These are phyloP conservation scores for Ustilago hordei DNA, from an alignment of 1,284 basidiomycete species.

Conservation along the genomic window DNA sequence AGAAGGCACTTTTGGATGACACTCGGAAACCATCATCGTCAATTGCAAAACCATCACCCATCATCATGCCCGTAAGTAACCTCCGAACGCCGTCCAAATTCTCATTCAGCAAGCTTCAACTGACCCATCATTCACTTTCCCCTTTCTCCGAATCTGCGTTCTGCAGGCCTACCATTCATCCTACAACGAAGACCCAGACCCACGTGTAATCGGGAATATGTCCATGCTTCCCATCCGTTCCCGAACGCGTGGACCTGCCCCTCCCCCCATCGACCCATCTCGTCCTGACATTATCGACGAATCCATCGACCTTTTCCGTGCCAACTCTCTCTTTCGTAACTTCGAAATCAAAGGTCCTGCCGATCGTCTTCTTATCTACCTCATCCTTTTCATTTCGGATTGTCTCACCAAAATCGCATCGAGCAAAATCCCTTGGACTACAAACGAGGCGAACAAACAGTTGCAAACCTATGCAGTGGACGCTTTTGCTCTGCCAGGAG, in stretches of 20 bases:
- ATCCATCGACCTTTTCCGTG: conserved; percentile 94
- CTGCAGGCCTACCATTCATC: conserved; percentile 84
- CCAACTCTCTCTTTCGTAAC: conserved; percentile 99
- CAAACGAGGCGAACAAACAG: conserved; percentile 85
- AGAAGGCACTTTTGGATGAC: not conserved
- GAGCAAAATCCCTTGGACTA: conserved; percentile 59
- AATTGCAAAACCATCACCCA: not conserved
- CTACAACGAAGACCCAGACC: conserved; percentile 87
- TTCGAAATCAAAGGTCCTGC: conserved; percentile 99
- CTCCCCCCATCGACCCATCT: conserved; percentile 79
- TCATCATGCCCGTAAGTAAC: conserved; percentile 18
- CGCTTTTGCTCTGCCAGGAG: conserved; percentile 91
- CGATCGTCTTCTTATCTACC: conserved; percentile 93
- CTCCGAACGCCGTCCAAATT: too few species aligned
- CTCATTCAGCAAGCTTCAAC: too few species aligned
- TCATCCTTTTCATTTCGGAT: conserved; percentile 98
- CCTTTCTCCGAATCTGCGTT: not conserved
- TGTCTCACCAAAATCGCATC: conserved; percentile 77
- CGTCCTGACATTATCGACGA: conserved; percentile 94
- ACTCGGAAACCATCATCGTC: not conserved
- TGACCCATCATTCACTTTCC: not conserved
- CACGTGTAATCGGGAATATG: conserved; percentile 88
- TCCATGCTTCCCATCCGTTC: conserved; percentile 90
- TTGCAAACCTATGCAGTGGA: conserved; percentile 90
- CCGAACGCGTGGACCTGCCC: conserved; percentile 89